Conservation (phyloP, 2,329 filamentous ascomycete genomes). For the Westerdykella sp. region DNA sequence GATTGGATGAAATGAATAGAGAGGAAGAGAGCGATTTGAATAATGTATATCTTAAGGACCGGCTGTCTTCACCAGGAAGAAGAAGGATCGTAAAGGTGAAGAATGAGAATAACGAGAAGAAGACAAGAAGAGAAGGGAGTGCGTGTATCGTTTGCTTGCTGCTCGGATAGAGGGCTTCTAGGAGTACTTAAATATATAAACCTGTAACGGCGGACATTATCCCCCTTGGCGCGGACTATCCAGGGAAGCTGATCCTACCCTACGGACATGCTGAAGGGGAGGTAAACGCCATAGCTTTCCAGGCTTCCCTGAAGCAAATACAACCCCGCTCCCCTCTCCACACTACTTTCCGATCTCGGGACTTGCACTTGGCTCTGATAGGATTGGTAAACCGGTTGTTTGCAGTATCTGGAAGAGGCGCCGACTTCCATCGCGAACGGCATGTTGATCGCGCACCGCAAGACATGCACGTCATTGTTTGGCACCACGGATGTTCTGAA, state of each 20-base stretch:
- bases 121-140: background rate
- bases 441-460: background rate
- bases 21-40: constrained; percentile 1
- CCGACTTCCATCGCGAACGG: constrained; percentile 7
- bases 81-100: constrained; percentile 2
- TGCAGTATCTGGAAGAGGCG: constrained; percentile 7
- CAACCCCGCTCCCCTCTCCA: no score
- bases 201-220: no score
- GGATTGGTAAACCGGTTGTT: constrained; percentile 9
- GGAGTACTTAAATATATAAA: no score
- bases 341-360: no score
- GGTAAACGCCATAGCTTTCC: no score
- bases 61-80: constrained; percentile 17
- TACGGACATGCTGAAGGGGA: no score
- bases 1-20: constrained; percentile 1
- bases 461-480: constrained; percentile 12
- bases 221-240: no score
- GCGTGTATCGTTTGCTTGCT: background rate
- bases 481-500: constrained; percentile 14
- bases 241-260: no score
- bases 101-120: constrained; percentile 1
- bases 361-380: constrained; percentile 7
- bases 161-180: constrained; percentile 5
- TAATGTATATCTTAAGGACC: constrained; percentile 2
- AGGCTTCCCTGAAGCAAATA: no score